Conservation (phyloP, 495 filamentous ascomycete genomes). For the Aspergillus sparsus region DNA sequence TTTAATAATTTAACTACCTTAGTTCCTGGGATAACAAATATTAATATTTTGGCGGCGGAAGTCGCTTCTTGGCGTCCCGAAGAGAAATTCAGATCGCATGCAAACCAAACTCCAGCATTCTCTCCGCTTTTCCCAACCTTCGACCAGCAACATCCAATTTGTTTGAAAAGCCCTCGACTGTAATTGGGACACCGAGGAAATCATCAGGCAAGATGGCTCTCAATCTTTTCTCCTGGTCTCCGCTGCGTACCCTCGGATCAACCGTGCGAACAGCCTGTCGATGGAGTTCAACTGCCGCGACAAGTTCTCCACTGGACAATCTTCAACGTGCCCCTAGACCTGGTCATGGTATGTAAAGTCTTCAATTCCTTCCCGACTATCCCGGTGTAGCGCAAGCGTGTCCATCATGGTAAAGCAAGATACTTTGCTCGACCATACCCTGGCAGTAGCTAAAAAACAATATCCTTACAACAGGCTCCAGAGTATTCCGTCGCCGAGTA, state of each 20-base stretch:
- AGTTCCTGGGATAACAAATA: too few species aligned
- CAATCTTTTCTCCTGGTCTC: slow-evolving; percentile 34
- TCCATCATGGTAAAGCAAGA: too few species aligned
- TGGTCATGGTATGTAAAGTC: slow-evolving; percentile 27
- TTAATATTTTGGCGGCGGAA: background rate
- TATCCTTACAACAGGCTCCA: slow-evolving; percentile 4
- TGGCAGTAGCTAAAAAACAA: background rate
- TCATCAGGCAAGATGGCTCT: slow-evolving; percentile 31
- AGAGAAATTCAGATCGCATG: slow-evolving; percentile 24
- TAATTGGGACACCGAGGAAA: background rate
- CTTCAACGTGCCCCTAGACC: slow-evolving; percentile 26
- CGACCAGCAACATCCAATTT: slow-evolving; percentile 16
- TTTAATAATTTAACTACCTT: too few species aligned
- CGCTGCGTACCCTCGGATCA: slow-evolving; percentile 33
- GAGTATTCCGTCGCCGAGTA: slow-evolving; percentile 26
- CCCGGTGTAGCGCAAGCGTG: slow-evolving; percentile 21
- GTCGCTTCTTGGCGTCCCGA: slow-evolving; percentile 34
- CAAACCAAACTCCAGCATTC: background rate
- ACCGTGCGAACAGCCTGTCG: slow-evolving; percentile 33
- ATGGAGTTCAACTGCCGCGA: slow-evolving; percentile 43
- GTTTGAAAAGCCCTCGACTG: background rate
- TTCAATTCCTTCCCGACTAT: background rate
- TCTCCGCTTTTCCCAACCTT: slow-evolving; percentile 12
- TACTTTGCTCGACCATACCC: too few species aligned
- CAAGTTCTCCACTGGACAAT: slow-evolving; percentile 27